These are phyloP conservation scores for Ceratocystis alfenasii DNA, from an alignment of 2,329 filamentous ascomycete species.

Conservation along the genomic window DNA sequence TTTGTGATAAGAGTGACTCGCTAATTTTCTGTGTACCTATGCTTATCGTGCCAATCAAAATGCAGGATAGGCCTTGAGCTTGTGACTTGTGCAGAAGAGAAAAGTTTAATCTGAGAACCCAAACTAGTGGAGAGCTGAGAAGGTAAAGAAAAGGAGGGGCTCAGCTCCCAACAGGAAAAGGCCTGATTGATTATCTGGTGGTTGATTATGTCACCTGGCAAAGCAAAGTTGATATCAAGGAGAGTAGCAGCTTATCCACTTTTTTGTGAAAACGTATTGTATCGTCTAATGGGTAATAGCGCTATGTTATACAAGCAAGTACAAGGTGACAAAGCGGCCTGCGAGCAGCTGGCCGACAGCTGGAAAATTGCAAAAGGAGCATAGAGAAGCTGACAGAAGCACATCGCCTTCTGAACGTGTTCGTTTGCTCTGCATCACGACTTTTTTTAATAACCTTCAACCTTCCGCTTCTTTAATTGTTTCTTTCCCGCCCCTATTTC, in stretches of 20 bases:
- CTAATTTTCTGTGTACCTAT: not conserved
- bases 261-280: not conserved
- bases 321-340: not conserved
- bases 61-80: not conserved
- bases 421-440: constrained; percentile 18
- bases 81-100: constrained; percentile 2
- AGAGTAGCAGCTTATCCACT: not conserved
- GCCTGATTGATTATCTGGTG: too few relatives aligned
- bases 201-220: not conserved
- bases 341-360: constrained; percentile 12
- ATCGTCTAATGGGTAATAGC: too few relatives aligned
- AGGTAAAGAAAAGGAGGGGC: not conserved
- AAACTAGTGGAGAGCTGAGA: constrained; percentile 1
- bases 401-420: constrained; percentile 20
- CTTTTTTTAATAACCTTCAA: constrained; percentile 13
- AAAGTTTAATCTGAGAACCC: not conserved
- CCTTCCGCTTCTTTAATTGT: constrained; percentile 14
- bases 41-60: constrained; percentile 11
- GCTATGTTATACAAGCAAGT: not conserved
- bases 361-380: constrained; percentile 14
- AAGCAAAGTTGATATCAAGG: not conserved
- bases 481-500: constrained; percentile 11
- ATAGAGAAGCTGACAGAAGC: constrained; percentile 23
- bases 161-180: not conserved
- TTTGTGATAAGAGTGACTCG: not conserved